Conservation (phyloP, 2,329 filamentous ascomycete species). For the Ceratocystiopsis minuta region DNA sequence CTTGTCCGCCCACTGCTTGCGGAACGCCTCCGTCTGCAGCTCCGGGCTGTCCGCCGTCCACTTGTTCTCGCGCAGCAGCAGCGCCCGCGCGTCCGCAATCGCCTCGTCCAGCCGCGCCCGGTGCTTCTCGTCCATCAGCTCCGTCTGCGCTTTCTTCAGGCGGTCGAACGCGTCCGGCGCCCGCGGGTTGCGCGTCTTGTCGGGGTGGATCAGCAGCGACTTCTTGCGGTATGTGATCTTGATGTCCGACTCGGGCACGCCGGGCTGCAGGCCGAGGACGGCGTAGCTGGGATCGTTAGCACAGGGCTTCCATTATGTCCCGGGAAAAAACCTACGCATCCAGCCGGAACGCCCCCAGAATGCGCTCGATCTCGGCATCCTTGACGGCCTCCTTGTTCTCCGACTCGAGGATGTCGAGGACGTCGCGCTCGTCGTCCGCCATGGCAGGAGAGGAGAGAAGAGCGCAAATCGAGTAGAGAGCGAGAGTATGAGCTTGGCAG, state of each 20-base stretch:
- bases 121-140: slow-evolving; percentile 86
- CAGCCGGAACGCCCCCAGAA: slow-evolving; percentile 71
- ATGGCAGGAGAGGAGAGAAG: slow-evolving; percentile 2
- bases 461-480: neutral
- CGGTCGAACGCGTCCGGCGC: slow-evolving; percentile 94
- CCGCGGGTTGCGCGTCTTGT: slow-evolving; percentile 82
- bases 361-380: slow-evolving; percentile 92
- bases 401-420: slow-evolving; percentile 62
- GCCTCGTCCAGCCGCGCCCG: slow-evolving; percentile 77
- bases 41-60: slow-evolving; percentile 81
- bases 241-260: slow-evolving; percentile 90
- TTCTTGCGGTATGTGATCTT: slow-evolving; percentile 89
- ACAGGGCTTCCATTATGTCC: no score
- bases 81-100: slow-evolving; percentile 87
- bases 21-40: slow-evolving; percentile 68
- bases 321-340: slow-evolving; percentile 28
- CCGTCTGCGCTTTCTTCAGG: slow-evolving; percentile 82
- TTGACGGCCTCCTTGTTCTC: slow-evolving; percentile 88
- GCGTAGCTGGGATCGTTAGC: slow-evolving; percentile 48
- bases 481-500: neutral
- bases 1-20: slow-evolving; percentile 77
- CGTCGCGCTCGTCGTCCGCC: slow-evolving; percentile 29
- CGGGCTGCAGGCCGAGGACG: slow-evolving; percentile 86
- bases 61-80: slow-evolving; percentile 86
- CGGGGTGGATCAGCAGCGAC: slow-evolving; percentile 96